These are phyloP conservation scores for Yamadazyma kitorensis DNA, from an alignment of 805 yeast genomes.

Conservation along the genomic window DNA sequence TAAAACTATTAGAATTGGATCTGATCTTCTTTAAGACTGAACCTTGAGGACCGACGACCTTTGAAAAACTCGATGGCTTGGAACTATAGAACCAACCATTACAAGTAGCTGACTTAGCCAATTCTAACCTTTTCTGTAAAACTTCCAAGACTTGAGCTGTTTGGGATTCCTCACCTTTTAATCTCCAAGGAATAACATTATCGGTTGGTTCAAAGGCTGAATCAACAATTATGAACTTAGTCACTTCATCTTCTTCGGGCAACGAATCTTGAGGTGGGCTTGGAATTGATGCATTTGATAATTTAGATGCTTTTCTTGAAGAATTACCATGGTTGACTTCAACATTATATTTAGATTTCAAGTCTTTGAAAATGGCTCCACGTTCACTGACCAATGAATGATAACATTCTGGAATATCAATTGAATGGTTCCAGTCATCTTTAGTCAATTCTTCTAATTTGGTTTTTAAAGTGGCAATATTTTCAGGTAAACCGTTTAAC, in stretches of 20 bases:
- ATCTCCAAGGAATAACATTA: constrained; percentile 60
- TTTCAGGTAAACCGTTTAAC: constrained; percentile 65
- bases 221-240: constrained; percentile 46
- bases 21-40: constrained; percentile 61
- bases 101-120: constrained; percentile 43
- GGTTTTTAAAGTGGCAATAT: constrained; percentile 59
- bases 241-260: constrained; percentile 30
- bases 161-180: constrained; percentile 51
- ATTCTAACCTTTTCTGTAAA: constrained; percentile 49
- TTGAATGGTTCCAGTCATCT: constrained; percentile 52
- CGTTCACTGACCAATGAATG: constrained; percentile 65
- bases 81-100: constrained; percentile 64
- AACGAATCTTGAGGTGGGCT: constrained; percentile 50
- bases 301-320: constrained; percentile 47
- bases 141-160: constrained; percentile 51
- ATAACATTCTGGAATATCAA: constrained; percentile 55
- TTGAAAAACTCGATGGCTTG: constrained; percentile 52
- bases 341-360: constrained; percentile 51
- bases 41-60: constrained; percentile 77
- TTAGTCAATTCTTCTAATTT: constrained; percentile 59
- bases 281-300: constrained; percentile 42
- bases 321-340: constrained; percentile 58
- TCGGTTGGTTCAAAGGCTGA: constrained; percentile 9
- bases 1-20: constrained; percentile 52
- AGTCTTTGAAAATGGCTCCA: constrained; percentile 58